A percentile compares a stretch with the other conserved stretches of the same genome.
phyloP scores from a whole-genome alignment of 2,329 filamentous ascomycete species.

The Cercospora zeina region DNA sequence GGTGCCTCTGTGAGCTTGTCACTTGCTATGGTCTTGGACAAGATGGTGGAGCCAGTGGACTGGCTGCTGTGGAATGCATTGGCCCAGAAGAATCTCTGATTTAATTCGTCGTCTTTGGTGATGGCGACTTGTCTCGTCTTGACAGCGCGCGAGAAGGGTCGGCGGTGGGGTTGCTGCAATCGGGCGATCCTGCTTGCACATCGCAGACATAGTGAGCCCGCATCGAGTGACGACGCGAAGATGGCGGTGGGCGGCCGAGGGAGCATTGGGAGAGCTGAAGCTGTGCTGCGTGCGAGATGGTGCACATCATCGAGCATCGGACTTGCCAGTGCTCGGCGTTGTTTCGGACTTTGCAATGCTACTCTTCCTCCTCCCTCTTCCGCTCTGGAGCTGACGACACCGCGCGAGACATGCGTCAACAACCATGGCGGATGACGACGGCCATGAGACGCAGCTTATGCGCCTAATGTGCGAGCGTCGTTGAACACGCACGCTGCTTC shows the following conservation, averaged over 20 bases:
- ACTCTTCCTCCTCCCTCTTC: not conserved
- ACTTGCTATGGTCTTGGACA: slow-evolving; percentile 11
- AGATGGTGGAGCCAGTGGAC: slow-evolving; percentile 15
- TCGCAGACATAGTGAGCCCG: slow-evolving; percentile 34
- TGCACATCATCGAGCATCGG: slow-evolving; percentile 12
- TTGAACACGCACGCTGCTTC: not conserved
- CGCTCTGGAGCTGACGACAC: slow-evolving; percentile 3
- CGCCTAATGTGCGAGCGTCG: not conserved
- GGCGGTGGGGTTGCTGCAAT: slow-evolving; percentile 21
- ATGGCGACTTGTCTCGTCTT: slow-evolving; percentile 30
- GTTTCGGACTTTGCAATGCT: not conserved
- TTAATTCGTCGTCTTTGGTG: slow-evolving; percentile 33
- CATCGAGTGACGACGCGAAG: slow-evolving; percentile 16
- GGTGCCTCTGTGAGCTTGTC: not conserved
- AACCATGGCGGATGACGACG: slow-evolving; percentile 2
- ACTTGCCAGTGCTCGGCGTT: not conserved
- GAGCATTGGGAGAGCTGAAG: slow-evolving; percentile 7
- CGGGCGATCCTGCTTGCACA: slow-evolving; percentile 35
- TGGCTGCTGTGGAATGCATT: slow-evolving; percentile 34
- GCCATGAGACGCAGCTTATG: not conserved
- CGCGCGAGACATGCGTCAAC: not conserved
- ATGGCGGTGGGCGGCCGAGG: slow-evolving; percentile 5
- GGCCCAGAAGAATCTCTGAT: slow-evolving; percentile 41
- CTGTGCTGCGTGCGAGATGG: not conserved
- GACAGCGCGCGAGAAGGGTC: slow-evolving; percentile 27